phyloP scores from a whole-genome alignment of 208 protist species.

The Trypanosoma rangeli region DNA sequence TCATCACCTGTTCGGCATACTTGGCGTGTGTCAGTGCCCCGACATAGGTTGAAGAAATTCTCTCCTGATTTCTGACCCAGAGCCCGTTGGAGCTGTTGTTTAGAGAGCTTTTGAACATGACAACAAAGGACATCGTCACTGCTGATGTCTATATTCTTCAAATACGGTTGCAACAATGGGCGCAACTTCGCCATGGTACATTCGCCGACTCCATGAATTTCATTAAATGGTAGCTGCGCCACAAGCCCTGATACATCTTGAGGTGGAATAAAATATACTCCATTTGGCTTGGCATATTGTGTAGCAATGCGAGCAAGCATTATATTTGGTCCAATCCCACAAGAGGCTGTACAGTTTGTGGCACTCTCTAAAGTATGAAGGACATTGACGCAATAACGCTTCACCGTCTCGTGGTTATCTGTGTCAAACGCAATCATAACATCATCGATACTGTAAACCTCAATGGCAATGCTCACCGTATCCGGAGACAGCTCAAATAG shows the following conservation, averaged over 20 bases:
- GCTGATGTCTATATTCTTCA: constrained; percentile 6
- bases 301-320: constrained; percentile 83
- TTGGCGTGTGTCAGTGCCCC: constrained; percentile 70
- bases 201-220: constrained; percentile 73
- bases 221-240: constrained; percentile 42
- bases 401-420: constrained; percentile 42
- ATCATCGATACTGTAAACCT: constrained; percentile 91
- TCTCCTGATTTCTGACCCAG: constrained; percentile 71
- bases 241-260: constrained; percentile 52
- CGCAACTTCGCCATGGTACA: constrained; percentile 62
- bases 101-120: constrained; percentile 59
- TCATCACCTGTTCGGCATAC: constrained; percentile 78
- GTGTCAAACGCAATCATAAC: constrained; percentile 84
- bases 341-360: constrained; percentile 81
- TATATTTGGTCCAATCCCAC: constrained; percentile 84
- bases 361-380: constrained; percentile 45
- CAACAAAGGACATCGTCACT: constrained; percentile 48
- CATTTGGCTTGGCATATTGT: constrained; percentile 71
- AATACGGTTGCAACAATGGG: constrained; percentile 29
- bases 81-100: constrained; percentile 46
- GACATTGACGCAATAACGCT: constrained; percentile 55
- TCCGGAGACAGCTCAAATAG: constrained; percentile 66
- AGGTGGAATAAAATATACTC: constrained; percentile 41
- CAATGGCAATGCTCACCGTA: constrained; percentile 60
- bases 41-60: constrained; percentile 65